Percentiles rank a stretch among this genome's conserved stretches.
phyloP scores from a whole-genome alignment of 129 eudicot genomes.

The Escallonia rubra region DNA sequence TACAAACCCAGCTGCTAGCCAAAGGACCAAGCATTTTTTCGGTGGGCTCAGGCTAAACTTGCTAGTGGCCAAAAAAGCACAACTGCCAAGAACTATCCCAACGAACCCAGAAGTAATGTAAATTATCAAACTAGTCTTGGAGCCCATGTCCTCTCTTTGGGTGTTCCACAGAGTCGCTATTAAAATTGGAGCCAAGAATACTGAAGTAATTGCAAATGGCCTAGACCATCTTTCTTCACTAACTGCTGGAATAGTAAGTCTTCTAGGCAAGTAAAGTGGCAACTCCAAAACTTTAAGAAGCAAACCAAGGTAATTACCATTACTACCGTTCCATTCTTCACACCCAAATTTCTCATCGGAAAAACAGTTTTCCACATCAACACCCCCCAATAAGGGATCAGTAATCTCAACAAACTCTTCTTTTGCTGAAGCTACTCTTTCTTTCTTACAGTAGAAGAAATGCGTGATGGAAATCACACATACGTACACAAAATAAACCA shows the following conservation, averaged over 20 bases:
- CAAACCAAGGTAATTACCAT: slow-evolving; percentile 4
- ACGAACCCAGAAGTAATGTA: slow-evolving; percentile 22
- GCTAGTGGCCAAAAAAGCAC: slow-evolving; percentile 35
- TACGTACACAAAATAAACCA: slow-evolving; percentile 40
- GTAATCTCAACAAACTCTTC: slow-evolving; percentile 3
- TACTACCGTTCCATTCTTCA: slow-evolving; percentile 4
- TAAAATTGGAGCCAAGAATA: slow-evolving; percentile 47
- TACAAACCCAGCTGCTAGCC: slow-evolving; percentile 49
- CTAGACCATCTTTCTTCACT: slow-evolving; percentile 64
- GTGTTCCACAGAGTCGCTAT: slow-evolving; percentile 40
- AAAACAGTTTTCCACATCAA: slow-evolving; percentile 41
- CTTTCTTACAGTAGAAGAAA: slow-evolving; percentile 18
- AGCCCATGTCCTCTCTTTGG: slow-evolving; percentile 17
- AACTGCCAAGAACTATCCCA: slow-evolving; percentile 42
- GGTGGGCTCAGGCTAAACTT: slow-evolving; percentile 39
- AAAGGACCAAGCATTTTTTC: slow-evolving; percentile 38
- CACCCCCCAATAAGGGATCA: slow-evolving; percentile 33
- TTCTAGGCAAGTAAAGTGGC: slow-evolving; percentile 61
- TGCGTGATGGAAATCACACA: slow-evolving; percentile 47
- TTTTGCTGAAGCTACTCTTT: neutral
- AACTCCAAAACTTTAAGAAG: slow-evolving; percentile 31
- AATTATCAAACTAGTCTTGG: slow-evolving; percentile 19
- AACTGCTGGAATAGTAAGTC: slow-evolving; percentile 60
- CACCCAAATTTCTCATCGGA: neutral
- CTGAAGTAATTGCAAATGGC: slow-evolving; percentile 42